These are phyloP conservation scores for Rhodomyrtus tomentosa DNA, from an alignment of 345 rosid species.

Conservation along the genomic window DNA sequence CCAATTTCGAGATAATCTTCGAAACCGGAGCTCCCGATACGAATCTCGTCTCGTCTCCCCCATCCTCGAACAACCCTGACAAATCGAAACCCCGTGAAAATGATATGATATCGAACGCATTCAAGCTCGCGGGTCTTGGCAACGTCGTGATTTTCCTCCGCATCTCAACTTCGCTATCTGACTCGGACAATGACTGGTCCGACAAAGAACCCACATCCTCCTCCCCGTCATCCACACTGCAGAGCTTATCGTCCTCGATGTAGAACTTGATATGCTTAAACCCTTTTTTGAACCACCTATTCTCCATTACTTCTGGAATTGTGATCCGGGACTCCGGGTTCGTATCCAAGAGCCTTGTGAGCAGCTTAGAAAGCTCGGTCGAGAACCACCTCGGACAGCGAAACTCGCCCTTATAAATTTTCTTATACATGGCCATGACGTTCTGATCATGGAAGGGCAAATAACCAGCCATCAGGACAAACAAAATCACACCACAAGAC, in stretches of 20 bases:
- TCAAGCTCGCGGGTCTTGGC: conserved; percentile 53
- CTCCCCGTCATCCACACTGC: conserved; percentile 22
- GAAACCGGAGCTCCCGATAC: conserved; percentile 55
- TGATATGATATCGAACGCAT: conserved; percentile 64
- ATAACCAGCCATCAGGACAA: conserved; percentile 64
- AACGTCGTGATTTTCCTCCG: conserved; percentile 13
- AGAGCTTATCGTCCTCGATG: conserved; percentile 36
- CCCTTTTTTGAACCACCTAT: conserved; percentile 67
- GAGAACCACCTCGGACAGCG: conserved; percentile 76
- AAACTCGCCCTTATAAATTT: conserved; percentile 62
- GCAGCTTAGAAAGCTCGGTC: conserved; percentile 40
- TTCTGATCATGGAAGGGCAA: conserved; percentile 81
- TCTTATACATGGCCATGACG: conserved; percentile 66
- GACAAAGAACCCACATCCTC: conserved; percentile 22
- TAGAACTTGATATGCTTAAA: conserved; percentile 55
- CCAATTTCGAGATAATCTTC: conserved; percentile 48
- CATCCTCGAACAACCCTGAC: conserved; percentile 63
- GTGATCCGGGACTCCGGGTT: conserved; percentile 69
- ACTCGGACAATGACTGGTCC: conserved; percentile 38
- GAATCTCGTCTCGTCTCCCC: conserved; percentile 47
- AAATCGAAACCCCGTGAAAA: conserved; percentile 69
- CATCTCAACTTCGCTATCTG: conserved; percentile 20
- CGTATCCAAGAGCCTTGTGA: conserved; percentile 53
- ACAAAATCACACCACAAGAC: conserved; percentile 87
- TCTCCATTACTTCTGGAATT: conserved; percentile 59